A percentile compares a stretch with the other conserved stretches of the same genome.
Evolutionary conservation across 2,329 filamentous ascomycete species (phyloP).

Genomic region (Claviceps sp.): DNA sequence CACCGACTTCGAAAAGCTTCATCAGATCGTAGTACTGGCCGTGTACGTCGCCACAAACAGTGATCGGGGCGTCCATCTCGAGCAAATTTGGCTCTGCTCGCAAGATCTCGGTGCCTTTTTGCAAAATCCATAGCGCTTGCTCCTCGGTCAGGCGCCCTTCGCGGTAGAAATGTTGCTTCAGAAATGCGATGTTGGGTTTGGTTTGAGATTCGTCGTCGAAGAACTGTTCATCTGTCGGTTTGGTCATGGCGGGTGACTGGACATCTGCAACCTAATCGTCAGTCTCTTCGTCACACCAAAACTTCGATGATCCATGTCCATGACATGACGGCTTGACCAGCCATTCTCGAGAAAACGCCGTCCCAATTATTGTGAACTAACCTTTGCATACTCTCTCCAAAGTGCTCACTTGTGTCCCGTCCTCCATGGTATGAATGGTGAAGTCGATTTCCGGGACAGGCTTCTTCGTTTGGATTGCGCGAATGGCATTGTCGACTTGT

Average conservation of each 20-base stretch:
- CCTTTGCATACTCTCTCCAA: slow-evolving; percentile 97
- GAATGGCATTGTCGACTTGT: slow-evolving; percentile 78
- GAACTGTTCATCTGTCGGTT: slow-evolving; percentile 89
- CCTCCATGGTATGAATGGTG: slow-evolving; percentile 95
- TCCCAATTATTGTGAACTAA: slow-evolving; percentile 29
- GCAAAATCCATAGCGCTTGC: slow-evolving; percentile 91
- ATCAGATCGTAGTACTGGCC: slow-evolving; percentile 99
- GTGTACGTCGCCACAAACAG: slow-evolving; percentile 95
- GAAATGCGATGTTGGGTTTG: slow-evolving; percentile 85
- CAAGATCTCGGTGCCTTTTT: slow-evolving; percentile 74
- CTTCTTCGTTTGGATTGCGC: slow-evolving; percentile 88
- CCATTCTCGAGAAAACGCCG: neutral
- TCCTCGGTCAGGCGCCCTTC: slow-evolving; percentile 95
- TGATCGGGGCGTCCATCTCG: slow-evolving; percentile 99
- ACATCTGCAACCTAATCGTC: slow-evolving; percentile 52
- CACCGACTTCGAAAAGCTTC: slow-evolving; percentile 98
- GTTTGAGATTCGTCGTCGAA: slow-evolving; percentile 71
- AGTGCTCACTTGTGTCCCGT: slow-evolving; percentile 89
- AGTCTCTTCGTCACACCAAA: slow-evolving; percentile 1
- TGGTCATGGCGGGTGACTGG: slow-evolving; percentile 88
- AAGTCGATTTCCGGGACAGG: slow-evolving; percentile 97
- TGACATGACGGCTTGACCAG: neutral
- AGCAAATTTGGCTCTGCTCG: slow-evolving; percentile 86
- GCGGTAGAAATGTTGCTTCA: slow-evolving; percentile 97
- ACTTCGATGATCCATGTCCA: neutral